Percentiles rank a stretch among this genome's conserved stretches.
Evolutionary conservation across 495 filamentous ascomycete species (phyloP).

Genomic region (Penicillium angulare): DNA sequence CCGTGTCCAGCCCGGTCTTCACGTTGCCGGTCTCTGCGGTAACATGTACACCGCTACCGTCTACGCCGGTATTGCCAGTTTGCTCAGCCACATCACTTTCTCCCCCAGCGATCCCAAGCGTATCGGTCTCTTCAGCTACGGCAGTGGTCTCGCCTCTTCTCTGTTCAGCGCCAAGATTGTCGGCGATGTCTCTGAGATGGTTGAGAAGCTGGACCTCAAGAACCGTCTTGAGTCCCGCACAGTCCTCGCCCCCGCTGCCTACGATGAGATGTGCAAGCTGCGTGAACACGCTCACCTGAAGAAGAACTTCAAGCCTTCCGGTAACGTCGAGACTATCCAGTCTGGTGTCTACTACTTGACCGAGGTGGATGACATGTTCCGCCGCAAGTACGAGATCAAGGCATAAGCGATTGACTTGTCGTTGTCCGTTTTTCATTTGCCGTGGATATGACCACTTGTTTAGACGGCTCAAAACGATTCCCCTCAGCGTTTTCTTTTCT

Average conservation of each 20-base stretch:
- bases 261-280: constrained; percentile 93
- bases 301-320: constrained; percentile 81
- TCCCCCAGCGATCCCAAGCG: constrained; percentile 77
- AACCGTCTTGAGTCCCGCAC: constrained; percentile 69
- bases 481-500: constrained; percentile 28
- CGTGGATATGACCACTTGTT: constrained; percentile 31
- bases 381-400: constrained; percentile 83
- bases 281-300: constrained; percentile 92
- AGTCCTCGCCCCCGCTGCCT: constrained; percentile 76
- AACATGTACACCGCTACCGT: constrained; percentile 99
- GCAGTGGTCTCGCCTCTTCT: constrained; percentile 84
- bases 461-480: constrained; percentile 45
- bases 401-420: constrained; percentile 55
- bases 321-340: constrained; percentile 72
- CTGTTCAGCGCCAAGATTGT: constrained; percentile 85
- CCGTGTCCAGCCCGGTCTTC: constrained; percentile 78
- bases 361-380: constrained; percentile 92
- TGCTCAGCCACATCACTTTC: constrained; percentile 71
- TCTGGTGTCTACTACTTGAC: constrained; percentile 86
- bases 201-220: constrained; percentile 77
- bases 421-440: constrained; percentile 26
- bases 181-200: constrained; percentile 72
- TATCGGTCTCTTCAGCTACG: constrained; percentile 91
- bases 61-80: constrained; percentile 76
- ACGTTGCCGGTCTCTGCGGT: constrained; percentile 91